Evolutionary conservation across 2,329 filamentous ascomycete species (phyloP).

Genomic region (Aspergillus eucalypticola): DNA sequence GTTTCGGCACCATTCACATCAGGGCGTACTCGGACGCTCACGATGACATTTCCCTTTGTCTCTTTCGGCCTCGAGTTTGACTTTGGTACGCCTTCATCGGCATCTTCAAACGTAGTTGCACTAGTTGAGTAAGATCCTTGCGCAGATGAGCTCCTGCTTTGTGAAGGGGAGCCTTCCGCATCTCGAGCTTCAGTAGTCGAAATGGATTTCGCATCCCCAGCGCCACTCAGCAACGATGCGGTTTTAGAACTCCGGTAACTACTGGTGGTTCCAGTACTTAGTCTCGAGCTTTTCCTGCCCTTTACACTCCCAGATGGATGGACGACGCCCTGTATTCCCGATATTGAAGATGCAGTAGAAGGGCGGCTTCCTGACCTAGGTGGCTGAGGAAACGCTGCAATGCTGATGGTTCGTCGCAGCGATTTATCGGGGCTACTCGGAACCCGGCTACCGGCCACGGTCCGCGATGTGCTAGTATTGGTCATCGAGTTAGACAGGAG

Average conservation of each 20-base stretch:
- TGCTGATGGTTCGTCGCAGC: slow-evolving; percentile 85
- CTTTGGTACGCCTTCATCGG: slow-evolving; percentile 55
- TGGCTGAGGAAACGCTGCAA: slow-evolving; percentile 89
- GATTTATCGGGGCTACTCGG: slow-evolving; percentile 62
- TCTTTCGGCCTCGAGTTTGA: slow-evolving; percentile 56
- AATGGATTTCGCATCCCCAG: slow-evolving; percentile 74
- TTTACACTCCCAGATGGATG: slow-evolving; percentile 42
- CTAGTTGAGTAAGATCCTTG: slow-evolving; percentile 91
- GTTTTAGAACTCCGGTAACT: slow-evolving; percentile 55
- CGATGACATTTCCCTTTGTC: slow-evolving; percentile 89
- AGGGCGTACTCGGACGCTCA: slow-evolving; percentile 90
- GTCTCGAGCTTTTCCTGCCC: slow-evolving; percentile 57
- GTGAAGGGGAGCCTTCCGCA: slow-evolving; percentile 79
- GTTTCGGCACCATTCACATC: slow-evolving; percentile 66
- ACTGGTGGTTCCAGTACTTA: slow-evolving; percentile 55
- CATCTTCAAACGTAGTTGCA: slow-evolving; percentile 83
- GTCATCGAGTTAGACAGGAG: slow-evolving; percentile 52
- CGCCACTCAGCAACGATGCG: slow-evolving; percentile 77
- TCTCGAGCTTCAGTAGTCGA: slow-evolving; percentile 63
- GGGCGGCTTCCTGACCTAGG: slow-evolving; percentile 68
- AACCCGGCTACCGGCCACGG: slow-evolving; percentile 57
- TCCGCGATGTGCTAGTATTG: slow-evolving; percentile 58
- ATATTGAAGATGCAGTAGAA: slow-evolving; percentile 57
- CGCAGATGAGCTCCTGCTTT: slow-evolving; percentile 87
- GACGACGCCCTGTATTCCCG: slow-evolving; percentile 36